Conservation (phyloP, 2,329 filamentous ascomycete species). For the Phoma sp. region DNA sequence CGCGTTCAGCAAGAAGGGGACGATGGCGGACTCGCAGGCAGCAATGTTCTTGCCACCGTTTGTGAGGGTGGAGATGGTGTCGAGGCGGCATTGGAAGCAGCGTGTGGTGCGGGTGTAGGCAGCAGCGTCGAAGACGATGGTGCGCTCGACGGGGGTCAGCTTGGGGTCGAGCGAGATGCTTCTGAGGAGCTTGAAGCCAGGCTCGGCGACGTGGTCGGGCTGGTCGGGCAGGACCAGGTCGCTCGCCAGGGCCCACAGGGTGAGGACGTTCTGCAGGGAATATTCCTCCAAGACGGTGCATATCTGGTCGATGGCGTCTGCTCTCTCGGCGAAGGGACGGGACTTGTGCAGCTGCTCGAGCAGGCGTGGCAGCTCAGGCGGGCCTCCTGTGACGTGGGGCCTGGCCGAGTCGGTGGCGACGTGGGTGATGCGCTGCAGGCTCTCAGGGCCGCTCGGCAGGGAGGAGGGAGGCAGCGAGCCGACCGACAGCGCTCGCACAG, state of each 20-base stretch:
- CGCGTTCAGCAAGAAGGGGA: slow-evolving; percentile 41
- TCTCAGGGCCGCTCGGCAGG: slow-evolving; percentile 29
- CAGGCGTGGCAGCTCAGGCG: slow-evolving; percentile 44
- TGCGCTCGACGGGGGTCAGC: slow-evolving; percentile 46
- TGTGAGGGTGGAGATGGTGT: slow-evolving; percentile 47
- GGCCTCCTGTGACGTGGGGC: slow-evolving; percentile 42
- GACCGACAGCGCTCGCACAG: slow-evolving; percentile 40
- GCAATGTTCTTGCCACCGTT: slow-evolving; percentile 48
- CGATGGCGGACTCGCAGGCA: slow-evolving; percentile 45
- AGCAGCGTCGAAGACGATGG: slow-evolving; percentile 48
- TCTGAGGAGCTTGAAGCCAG: slow-evolving; percentile 45
- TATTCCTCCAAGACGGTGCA: slow-evolving; percentile 45
- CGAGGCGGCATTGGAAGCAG: slow-evolving; percentile 42
- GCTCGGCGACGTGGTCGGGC: slow-evolving; percentile 40
- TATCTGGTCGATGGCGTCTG: slow-evolving; percentile 42
- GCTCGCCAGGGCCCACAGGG: slow-evolving; percentile 47
- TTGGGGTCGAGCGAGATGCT: slow-evolving; percentile 43
- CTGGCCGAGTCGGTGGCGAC: slow-evolving; percentile 25
- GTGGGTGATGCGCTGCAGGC: slow-evolving; percentile 36
- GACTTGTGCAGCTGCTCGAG: slow-evolving; percentile 39
- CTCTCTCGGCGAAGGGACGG: slow-evolving; percentile 36
- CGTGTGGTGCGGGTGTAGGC: slow-evolving; percentile 34
- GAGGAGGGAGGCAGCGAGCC: slow-evolving; percentile 29
- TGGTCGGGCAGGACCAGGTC: slow-evolving; percentile 47
- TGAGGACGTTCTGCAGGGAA: slow-evolving; percentile 45